These are phyloP conservation scores for Trichoderma atroviride DNA, from an alignment of 2,329 filamentous ascomycete genomes.

Conservation along the genomic window DNA sequence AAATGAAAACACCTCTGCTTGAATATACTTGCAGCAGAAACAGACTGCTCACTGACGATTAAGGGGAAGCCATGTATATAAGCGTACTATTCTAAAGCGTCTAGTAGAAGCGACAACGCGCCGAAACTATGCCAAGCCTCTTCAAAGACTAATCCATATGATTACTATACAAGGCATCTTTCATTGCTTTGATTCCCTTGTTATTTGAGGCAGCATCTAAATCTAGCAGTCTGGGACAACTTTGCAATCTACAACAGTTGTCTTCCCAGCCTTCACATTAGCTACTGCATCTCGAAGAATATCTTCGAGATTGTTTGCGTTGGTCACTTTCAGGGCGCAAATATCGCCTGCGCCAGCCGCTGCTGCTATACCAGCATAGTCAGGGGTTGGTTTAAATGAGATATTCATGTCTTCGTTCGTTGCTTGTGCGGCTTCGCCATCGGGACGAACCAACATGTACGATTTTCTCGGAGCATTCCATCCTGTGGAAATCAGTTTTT, in stretches of 20 bases:
- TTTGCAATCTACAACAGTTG: conserved; percentile 58
- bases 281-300: conserved; percentile 55
- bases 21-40: no score
- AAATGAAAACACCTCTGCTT: no score
- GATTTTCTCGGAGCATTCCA: conserved; percentile 64
- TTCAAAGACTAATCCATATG: neutral
- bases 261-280: conserved; percentile 52
- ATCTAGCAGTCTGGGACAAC: conserved; percentile 49
- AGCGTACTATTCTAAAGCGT: neutral
- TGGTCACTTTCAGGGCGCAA: conserved; percentile 51
- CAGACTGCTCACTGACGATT: neutral
- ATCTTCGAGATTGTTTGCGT: conserved; percentile 50
- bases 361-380: conserved; percentile 63
- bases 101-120: neutral
- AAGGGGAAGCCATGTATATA: neutral
- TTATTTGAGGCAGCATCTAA: neutral
- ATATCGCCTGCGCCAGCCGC: conserved; percentile 59
- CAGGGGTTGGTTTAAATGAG: conserved; percentile 59
- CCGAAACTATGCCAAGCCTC: neutral
- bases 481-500: conserved; percentile 36
- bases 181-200: neutral
- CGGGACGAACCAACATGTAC: conserved; percentile 59
- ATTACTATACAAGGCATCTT: neutral
- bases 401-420: conserved; percentile 65
- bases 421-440: conserved; percentile 56